Evolutionary conservation across 1,284 basidiomycete species (phyloP), one percentile per base, ranked within the genome.

Genomic region (Microbotryomycetes sp.): DNA sequence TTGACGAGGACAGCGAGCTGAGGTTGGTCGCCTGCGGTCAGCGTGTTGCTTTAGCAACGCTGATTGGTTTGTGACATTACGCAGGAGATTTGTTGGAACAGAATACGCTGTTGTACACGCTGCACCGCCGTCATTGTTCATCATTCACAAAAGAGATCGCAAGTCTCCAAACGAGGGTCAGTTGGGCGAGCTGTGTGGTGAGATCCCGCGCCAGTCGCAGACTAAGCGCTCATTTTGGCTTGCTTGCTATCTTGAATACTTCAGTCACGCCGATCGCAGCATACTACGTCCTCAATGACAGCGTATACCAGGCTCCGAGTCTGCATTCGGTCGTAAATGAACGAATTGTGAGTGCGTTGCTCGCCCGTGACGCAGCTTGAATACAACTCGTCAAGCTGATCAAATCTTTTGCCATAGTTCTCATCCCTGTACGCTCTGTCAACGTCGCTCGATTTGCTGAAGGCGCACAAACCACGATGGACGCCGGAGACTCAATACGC

Each of bases 251-350:
- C 54, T 51, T 63, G 57, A 32, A 22, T 48, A 56, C 30, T 62
- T 51, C 71, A 88, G 88, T 86, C 46, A 80, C 81, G 64, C 85
- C 88, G 3, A 75, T 90, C 59, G 86, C 84, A 19, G 86, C 84
- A 12, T 92, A 89, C 75, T 92, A 90, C 72, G 83, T 92, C 71
- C 82, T 88, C 77, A 86, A 90, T 76, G 86, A 86, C 73, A 83
- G 86, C 64, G 89, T 92, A 65, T 91, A 91, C 73, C 87, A 89
- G 72, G 84, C 87, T 1, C 89, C 89, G 28, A 86, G 89, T 68
- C 78, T 91, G 30, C 89, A 91, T 72, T 84, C 83, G 9, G 80
- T 91, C 3, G 77, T 92, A 42, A 89, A 88, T 49, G 88, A 88
- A 71, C 84, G 89, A 68, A 77, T 92, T 69, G 87, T 89, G 74